phyloP scores from a whole-genome alignment of 352 stramenopile genomes.

The Saprolegnia parasitica region DNA sequence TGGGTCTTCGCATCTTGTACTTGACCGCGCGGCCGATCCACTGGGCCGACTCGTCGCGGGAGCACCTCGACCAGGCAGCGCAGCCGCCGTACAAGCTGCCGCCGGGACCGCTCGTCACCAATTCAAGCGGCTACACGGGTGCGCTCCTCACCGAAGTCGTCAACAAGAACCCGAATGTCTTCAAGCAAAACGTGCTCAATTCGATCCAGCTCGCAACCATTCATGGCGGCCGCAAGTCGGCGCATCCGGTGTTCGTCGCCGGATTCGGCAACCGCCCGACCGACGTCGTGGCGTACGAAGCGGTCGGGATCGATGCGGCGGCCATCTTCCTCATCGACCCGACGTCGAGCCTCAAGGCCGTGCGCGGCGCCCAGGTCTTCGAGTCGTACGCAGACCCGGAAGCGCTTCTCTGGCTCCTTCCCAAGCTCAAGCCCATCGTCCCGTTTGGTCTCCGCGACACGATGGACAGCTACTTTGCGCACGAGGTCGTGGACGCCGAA shows the following conservation, averaged over 20 bases:
- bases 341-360: conserved; percentile 68
- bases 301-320: conserved; percentile 62
- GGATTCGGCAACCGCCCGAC: conserved; percentile 82
- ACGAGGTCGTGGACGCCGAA: conserved; percentile 64
- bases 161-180: conserved; percentile 80
- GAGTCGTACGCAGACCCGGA: conserved; percentile 77
- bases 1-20: conserved; percentile 73
- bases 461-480: conserved; percentile 75
- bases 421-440: conserved; percentile 68
- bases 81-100: conserved; percentile 57
- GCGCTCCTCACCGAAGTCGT: conserved; percentile 68
- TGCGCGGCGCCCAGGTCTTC: conserved; percentile 45
- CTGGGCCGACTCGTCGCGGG: conserved; percentile 64
- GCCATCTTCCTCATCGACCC: conserved; percentile 81
- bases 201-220: conserved; percentile 78
- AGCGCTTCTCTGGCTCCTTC: conserved; percentile 64
- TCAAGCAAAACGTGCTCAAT: conserved; percentile 79
- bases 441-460: conserved; percentile 61
- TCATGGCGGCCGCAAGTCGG: conserved; percentile 56
- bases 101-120: conserved; percentile 71
- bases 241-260: conserved; percentile 79
- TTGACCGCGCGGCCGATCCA: conserved; percentile 73
- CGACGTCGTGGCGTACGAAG: conserved; percentile 70
- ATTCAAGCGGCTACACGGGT: conserved; percentile 69
- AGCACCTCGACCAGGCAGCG: conserved; percentile 66